These are phyloP conservation scores for Colletotrichum sp. DNA, from an alignment of 2,329 filamentous ascomycete genomes.

Conservation along the genomic window DNA sequence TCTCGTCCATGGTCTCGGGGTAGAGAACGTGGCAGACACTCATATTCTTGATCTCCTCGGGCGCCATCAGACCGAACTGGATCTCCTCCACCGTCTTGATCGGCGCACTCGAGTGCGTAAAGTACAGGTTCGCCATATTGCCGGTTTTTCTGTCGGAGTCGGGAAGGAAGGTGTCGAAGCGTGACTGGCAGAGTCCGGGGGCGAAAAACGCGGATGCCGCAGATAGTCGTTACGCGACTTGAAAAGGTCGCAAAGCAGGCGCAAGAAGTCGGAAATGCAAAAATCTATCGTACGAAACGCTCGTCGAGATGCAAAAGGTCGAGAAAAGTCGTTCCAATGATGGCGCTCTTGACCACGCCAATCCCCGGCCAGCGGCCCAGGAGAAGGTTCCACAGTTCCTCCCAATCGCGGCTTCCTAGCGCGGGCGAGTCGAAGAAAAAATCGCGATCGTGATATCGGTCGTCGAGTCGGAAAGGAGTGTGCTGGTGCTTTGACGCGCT, in stretches of 20 bases:
- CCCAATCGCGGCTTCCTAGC: constrained; percentile 46
- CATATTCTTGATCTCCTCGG: constrained; percentile 99
- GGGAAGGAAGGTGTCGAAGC: constrained; percentile 11
- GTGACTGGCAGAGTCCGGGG: not conserved
- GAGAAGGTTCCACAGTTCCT: constrained; percentile 50
- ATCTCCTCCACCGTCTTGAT: constrained; percentile 98
- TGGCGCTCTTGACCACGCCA: constrained; percentile 48
- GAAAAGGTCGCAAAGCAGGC: constrained; percentile 27
- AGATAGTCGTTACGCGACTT: constrained; percentile 21
- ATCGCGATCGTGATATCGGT: constrained; percentile 41
- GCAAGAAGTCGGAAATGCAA: constrained; percentile 23
- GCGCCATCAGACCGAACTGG: constrained; percentile 96
- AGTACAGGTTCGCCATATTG: constrained; percentile 91
- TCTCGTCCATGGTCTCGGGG: constrained; percentile 99
- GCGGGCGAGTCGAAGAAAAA: constrained; percentile 32
- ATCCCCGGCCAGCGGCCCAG: constrained; percentile 51
- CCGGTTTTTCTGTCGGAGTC: constrained; percentile 30
- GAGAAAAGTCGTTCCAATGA: constrained; percentile 37
- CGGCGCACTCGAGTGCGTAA: constrained; percentile 91
- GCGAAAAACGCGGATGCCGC: not conserved
- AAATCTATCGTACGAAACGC: constrained; percentile 27
- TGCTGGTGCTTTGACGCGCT: constrained; percentile 42
- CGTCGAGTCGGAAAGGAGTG: constrained; percentile 35
- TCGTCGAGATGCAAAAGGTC: constrained; percentile 35
- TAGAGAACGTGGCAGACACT: constrained; percentile 96